Conservation (phyloP, 257 asterid species). For the Paraleonurus japonicus region DNA sequence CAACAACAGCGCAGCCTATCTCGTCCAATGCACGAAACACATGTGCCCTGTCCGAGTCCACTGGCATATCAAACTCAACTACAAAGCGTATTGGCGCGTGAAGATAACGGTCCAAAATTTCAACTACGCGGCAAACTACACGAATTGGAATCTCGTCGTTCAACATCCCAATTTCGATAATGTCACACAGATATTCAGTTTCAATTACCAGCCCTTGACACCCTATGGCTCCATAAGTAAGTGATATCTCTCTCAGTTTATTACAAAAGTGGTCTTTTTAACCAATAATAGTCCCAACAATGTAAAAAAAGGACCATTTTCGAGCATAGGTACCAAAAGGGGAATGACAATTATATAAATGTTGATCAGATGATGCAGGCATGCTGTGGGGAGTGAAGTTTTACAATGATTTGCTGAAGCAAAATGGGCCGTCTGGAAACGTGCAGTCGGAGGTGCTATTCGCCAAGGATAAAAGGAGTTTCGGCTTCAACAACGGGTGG, state of each 20-base stretch:
- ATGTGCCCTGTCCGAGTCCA: constrained; percentile 59
- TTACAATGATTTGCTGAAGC: constrained; percentile 46
- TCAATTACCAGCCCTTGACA: constrained; percentile 37
- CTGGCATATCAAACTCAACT: constrained; percentile 51
- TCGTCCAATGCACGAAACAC: constrained; percentile 40
- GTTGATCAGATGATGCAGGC: constrained; percentile 45
- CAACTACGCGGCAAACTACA: constrained; percentile 45
- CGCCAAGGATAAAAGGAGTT: constrained; percentile 36
- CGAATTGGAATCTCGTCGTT: constrained; percentile 47
- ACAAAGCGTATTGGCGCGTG: constrained; percentile 51
- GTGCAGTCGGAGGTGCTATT: constrained; percentile 56
- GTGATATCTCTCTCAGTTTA: constrained; percentile 17
- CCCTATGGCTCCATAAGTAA: constrained; percentile 41
- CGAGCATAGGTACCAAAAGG: too few relatives aligned
- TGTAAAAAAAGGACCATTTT: too few relatives aligned
- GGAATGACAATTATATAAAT: not conserved
- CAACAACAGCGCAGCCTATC: constrained; percentile 26
- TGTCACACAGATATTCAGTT: constrained; percentile 46
- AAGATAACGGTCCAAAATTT: constrained; percentile 44
- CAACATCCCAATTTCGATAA: constrained; percentile 50
- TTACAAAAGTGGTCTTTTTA: too few relatives aligned
- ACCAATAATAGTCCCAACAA: too few relatives aligned
- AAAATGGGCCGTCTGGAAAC: constrained; percentile 41
- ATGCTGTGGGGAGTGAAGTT: constrained; percentile 48
- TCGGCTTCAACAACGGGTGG: constrained; percentile 55